These are phyloP conservation scores for Starmerella bombi DNA, from an alignment of 805 yeast genomes.

Conservation along the genomic window DNA sequence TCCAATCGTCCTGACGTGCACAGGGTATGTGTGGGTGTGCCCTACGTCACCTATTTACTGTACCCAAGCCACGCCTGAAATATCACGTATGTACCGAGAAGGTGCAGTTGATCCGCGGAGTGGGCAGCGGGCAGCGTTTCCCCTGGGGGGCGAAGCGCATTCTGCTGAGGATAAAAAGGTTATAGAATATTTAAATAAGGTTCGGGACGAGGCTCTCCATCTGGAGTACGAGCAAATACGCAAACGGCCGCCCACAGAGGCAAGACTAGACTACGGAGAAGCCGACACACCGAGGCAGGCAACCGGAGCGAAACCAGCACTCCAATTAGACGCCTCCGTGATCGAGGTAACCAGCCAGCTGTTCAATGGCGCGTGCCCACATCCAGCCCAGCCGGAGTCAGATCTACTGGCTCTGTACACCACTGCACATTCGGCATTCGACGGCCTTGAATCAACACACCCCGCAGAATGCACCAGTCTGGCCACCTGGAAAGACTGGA, in stretches of 20 bases:
- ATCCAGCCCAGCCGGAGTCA: no score
- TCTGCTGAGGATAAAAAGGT: slow-evolving; percentile 1
- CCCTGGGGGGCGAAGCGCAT: slow-evolving; percentile 11
- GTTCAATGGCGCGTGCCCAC: no score
- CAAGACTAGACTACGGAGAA: no score
- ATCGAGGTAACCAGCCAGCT: neutral
- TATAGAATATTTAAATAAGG: slow-evolving; percentile 10
- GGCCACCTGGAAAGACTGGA: slow-evolving; percentile 33
- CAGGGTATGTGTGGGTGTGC: neutral
- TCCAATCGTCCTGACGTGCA: no score
- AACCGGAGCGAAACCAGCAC: no score
- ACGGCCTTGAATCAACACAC: slow-evolving; percentile 1
- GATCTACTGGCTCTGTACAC: neutral
- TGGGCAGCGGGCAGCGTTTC: slow-evolving; percentile 24
- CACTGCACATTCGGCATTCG: neutral
- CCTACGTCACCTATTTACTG: no score
- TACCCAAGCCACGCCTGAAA: no score
- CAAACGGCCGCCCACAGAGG: neutral
- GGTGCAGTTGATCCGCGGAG: slow-evolving; percentile 8
- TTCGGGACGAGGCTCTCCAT: slow-evolving; percentile 13
- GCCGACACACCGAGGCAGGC: neutral
- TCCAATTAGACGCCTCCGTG: neutral
- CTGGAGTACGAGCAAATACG: slow-evolving; percentile 1
- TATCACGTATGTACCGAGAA: slow-evolving; percentile 1
- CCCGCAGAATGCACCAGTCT: slow-evolving; percentile 26